Conservation (phyloP, 1,284 basidiomycete species). For the Austropuccinia psidii region DNA sequence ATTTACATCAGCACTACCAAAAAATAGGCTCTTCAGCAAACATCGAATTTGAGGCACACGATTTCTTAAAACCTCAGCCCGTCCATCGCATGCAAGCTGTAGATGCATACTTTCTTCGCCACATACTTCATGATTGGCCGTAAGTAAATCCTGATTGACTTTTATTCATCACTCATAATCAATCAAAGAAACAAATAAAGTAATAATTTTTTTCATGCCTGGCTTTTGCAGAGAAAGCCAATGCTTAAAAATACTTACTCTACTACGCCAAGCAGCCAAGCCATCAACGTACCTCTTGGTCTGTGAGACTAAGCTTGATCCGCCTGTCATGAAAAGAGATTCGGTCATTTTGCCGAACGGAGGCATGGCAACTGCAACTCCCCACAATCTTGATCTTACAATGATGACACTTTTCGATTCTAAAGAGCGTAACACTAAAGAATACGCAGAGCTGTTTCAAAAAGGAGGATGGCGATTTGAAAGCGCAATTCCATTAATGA, state of each 20-base stretch:
- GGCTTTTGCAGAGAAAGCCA: too few species aligned
- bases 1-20: background rate
- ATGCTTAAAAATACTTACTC: too few species aligned
- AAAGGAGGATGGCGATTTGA: background rate
- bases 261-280: too few species aligned
- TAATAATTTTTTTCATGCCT: too few species aligned
- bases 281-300: too few species aligned
- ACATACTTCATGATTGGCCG: constrained; percentile 16
- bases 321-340: too few species aligned
- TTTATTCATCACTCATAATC: too few species aligned
- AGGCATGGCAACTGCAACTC: background rate
- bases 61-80: background rate
- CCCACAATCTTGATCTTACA: background rate
- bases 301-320: too few species aligned
- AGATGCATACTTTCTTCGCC: constrained; percentile 4
- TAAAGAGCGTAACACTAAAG: background rate
- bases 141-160: too few species aligned
- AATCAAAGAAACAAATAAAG: too few species aligned
- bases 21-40: background rate
- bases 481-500: background rate
- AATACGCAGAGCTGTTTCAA: background rate
- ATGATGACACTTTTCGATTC: constrained; percentile 1
- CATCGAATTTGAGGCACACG: background rate
- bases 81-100: background rate
- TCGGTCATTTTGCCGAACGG: too few species aligned